Conservation (phyloP, 2,329 filamentous ascomycete genomes). For the Pezicula carpinea region DNA sequence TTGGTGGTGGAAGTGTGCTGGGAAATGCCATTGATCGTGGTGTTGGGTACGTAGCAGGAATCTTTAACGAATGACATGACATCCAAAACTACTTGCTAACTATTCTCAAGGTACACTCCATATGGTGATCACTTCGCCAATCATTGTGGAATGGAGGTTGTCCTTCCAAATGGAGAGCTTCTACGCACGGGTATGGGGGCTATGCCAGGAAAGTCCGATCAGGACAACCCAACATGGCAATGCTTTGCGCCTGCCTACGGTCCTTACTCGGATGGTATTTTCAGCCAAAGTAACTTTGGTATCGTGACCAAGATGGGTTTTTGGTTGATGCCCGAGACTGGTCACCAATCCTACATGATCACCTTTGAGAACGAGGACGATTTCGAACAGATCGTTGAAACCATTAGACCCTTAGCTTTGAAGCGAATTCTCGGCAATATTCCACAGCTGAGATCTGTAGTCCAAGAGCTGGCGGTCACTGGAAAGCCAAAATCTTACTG, state of each 20-base stretch:
- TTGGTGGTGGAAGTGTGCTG: constrained; percentile 37
- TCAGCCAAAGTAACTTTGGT: constrained; percentile 47
- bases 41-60: constrained; percentile 31
- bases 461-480: constrained; percentile 27
- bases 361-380: constrained; percentile 46
- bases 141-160: constrained; percentile 39
- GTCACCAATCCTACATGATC: constrained; percentile 38
- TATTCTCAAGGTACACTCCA: constrained; percentile 34
- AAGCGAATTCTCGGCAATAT: constrained; percentile 26
- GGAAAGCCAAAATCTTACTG: constrained; percentile 24
- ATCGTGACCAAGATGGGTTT: constrained; percentile 52
- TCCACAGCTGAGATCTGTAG: constrained; percentile 26
- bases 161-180: constrained; percentile 39
- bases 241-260: constrained; percentile 36
- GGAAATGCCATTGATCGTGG: constrained; percentile 42
- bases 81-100: no score
- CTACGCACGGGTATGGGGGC: constrained; percentile 44
- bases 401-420: constrained; percentile 33
- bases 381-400: constrained; percentile 41
- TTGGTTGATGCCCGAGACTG: constrained; percentile 47
- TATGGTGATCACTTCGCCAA: constrained; percentile 39
- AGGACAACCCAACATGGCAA: constrained; percentile 35
- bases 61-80: neutral
- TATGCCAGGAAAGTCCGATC: constrained; percentile 31
- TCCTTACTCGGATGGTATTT: constrained; percentile 40